These are phyloP conservation scores for Smithsoniella earleae DNA, from an alignment of 163 green algal genomes.

Conservation along the genomic window DNA sequence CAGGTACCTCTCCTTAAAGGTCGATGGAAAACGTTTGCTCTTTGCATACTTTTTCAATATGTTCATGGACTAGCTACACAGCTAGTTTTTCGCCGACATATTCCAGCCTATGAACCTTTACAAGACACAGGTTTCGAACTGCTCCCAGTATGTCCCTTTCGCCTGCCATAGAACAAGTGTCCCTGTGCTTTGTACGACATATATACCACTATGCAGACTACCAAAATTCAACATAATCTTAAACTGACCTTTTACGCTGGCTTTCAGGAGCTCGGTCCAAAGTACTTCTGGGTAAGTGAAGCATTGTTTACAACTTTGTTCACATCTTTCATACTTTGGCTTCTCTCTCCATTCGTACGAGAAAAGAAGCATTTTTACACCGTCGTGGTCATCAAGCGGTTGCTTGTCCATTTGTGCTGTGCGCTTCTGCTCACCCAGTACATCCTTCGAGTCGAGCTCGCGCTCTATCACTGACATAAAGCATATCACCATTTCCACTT, in stretches of 20 bases:
- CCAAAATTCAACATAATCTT: neutral
- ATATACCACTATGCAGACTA: no score
- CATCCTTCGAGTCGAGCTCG: neutral
- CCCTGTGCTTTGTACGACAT: no score
- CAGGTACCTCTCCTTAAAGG: slow-evolving; percentile 69
- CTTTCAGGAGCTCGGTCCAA: slow-evolving; percentile 60
- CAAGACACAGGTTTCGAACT: slow-evolving; percentile 72
- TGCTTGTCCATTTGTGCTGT: slow-evolving; percentile 27
- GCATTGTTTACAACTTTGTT: slow-evolving; percentile 69
- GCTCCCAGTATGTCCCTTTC: slow-evolving; percentile 53
- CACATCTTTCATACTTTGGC: slow-evolving; percentile 72
- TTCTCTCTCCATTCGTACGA: slow-evolving; percentile 73
- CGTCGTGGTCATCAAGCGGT: slow-evolving; percentile 48
- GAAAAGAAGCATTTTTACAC: slow-evolving; percentile 79
- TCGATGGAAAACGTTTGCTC: slow-evolving; percentile 69
- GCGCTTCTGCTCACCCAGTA: neutral
- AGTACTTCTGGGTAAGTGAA: slow-evolving; percentile 73
- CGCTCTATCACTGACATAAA: no score
- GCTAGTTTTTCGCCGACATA: slow-evolving; percentile 75
- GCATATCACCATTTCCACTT: no score
- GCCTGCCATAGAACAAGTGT: no score
- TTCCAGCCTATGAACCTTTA: slow-evolving; percentile 55
- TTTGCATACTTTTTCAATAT: slow-evolving; percentile 78
- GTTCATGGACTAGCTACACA: slow-evolving; percentile 82
- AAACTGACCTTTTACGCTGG: neutral